phyloP scores from a whole-genome alignment of 805 yeast genomes.

The Starmerella gropengiesseri region DNA sequence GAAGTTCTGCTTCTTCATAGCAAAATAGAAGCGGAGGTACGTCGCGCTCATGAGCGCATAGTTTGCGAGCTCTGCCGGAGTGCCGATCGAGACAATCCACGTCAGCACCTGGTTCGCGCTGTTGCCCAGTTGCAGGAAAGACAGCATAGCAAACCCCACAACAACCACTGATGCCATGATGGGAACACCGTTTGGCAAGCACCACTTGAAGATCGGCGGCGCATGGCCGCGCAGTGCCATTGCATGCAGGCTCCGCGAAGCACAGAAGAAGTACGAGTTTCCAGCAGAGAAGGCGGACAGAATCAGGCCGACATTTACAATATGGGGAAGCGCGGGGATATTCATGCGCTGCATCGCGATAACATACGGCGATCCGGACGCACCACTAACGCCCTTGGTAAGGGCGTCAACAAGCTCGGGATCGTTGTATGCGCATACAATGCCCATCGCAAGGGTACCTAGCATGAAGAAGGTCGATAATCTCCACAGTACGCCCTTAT shows the following conservation, averaged over 20 bases:
- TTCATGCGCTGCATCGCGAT: constrained; percentile 60
- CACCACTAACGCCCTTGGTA: constrained; percentile 56
- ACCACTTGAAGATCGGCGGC: constrained; percentile 51
- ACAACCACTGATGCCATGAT: constrained; percentile 41
- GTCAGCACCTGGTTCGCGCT: constrained; percentile 52
- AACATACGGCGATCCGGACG: constrained; percentile 70
- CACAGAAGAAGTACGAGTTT: constrained; percentile 65
- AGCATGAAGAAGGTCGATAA: constrained; percentile 57
- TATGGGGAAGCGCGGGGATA: constrained; percentile 57
- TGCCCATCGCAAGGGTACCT: constrained; percentile 70
- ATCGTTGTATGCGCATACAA: constrained; percentile 61
- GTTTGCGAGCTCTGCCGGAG: constrained; percentile 57
- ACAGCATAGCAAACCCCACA: constrained; percentile 49
- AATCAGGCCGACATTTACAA: constrained; percentile 68
- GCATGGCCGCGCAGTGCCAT: constrained; percentile 64
- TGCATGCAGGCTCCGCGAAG: constrained; percentile 58
- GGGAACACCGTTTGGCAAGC: constrained; percentile 63
- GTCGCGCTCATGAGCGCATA: constrained; percentile 48
- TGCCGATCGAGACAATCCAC: constrained; percentile 64
- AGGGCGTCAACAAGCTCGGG: constrained; percentile 48
- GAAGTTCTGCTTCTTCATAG: constrained; percentile 43
- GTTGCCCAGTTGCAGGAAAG: constrained; percentile 53
- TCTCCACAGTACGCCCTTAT: constrained; percentile 61
- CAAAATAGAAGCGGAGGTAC: constrained; percentile 52
- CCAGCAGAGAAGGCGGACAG: constrained; percentile 76